Evolutionary conservation across 1,284 basidiomycete genomes (phyloP), one percentile per base, ranked within the genome.

Genomic region (Cutaneotrichosporon cavernicola): DNA sequence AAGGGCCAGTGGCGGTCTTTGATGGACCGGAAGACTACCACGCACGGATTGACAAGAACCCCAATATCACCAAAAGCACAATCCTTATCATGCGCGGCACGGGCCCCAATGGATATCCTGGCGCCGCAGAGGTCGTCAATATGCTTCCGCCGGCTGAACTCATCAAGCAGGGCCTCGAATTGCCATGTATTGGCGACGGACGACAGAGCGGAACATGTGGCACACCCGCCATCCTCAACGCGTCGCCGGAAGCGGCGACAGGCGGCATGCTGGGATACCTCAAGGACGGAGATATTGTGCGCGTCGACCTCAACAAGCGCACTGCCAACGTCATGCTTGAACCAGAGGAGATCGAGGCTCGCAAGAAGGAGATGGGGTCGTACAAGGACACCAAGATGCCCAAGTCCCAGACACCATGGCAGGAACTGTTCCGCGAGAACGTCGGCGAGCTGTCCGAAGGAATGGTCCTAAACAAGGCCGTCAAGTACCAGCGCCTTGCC

Each of bases 11-110:
- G 2, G 76, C 73, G 1, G 77, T 81, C 13, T 81, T 80, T 63
- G 78, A 81, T 51, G 79, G 79, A 8, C 79, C 79, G 1, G 79
- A 81, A 61, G 75, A 81, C 57, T 81, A 81, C 66, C 76, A 80
- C 64, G 61, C 67, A n/a, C 67, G 72, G 30, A 78, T 80, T 64
- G 73, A 81, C 60, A 60, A 65, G 34, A 60, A 64, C 9, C 64
- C 66, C 2, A 47, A 69, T 40, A 78, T 80, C 61, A 61, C 63
- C 21, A 66, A 69, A 16, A 68, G 70, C 10, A 76, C 74, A 0
- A 78, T 81, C 31, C 69, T 81, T 38, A 75, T 81, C 62, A 80
- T 81, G 76, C 67, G 78, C 18, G 79, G 79, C 10, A 73, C 79
- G 3, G 79, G 79, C 34, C 79, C 79, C 8, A 64, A 71, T 18